phyloP scores from a whole-genome alignment of 2,329 filamentous ascomycete genomes.

The Aspergillus vadensis region DNA sequence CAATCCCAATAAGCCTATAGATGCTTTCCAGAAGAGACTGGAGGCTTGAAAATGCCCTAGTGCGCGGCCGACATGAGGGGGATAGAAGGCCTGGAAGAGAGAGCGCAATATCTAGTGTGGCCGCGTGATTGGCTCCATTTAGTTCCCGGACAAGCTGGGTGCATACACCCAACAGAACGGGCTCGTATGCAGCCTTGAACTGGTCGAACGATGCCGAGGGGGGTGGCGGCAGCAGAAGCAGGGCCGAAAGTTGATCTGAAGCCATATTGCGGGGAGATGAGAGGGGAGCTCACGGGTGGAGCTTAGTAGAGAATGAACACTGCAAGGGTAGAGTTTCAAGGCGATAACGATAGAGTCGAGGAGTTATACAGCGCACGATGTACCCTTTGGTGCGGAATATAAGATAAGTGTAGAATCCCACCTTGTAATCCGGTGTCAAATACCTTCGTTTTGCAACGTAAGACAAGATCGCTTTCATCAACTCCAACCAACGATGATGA shows the following conservation, averaged over 20 bases:
- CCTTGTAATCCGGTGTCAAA: too few species aligned
- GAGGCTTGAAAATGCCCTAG: conserved; percentile 64
- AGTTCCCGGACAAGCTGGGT: conserved; percentile 48
- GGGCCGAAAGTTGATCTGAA: conserved; percentile 34
- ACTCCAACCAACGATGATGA: background rate
- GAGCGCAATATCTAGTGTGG: conserved; percentile 62
- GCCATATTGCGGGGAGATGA: conserved; percentile 26
- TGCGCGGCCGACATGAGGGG: conserved; percentile 52
- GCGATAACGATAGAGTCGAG: background rate
- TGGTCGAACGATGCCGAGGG: conserved; percentile 54
- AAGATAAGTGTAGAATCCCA: too few species aligned
- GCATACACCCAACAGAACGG: conserved; percentile 59
- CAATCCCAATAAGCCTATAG: conserved; percentile 74
- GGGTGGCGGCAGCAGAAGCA: conserved; percentile 67
- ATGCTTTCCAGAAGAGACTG: conserved; percentile 74
- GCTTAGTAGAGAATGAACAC: background rate
- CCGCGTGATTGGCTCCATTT: conserved; percentile 33
- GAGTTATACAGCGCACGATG: too few species aligned
- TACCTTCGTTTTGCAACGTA: too few species aligned
- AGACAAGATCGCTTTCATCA: background rate
- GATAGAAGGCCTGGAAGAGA: conserved; percentile 63
- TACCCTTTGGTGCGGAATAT: too few species aligned
- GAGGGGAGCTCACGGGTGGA: conserved; percentile 4
- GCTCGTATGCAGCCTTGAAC: conserved; percentile 62
- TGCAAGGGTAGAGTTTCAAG: background rate